Conservation (phyloP, 106 monocot genomes). For the Dendrobium huoshanense region DNA sequence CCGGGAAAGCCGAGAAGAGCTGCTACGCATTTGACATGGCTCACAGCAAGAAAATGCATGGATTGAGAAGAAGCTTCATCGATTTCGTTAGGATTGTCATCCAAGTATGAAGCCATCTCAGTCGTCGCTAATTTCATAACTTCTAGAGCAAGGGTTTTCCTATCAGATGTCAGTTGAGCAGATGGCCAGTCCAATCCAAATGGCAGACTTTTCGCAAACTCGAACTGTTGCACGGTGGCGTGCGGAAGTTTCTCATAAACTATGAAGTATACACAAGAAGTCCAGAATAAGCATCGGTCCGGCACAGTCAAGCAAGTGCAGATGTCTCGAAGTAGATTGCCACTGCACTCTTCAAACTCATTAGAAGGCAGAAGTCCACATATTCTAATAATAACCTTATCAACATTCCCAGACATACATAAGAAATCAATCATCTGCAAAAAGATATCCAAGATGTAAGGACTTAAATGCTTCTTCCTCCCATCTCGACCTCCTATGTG, state of each 20-base stretch:
- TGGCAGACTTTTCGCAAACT: slow-evolving; percentile 54
- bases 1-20: slow-evolving; percentile 41
- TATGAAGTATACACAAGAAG: slow-evolving; percentile 54
- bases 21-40: slow-evolving; percentile 55
- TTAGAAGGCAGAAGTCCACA: slow-evolving; percentile 18
- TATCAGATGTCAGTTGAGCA: slow-evolving; percentile 18
- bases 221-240: slow-evolving; percentile 41
- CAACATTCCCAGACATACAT: slow-evolving; percentile 56
- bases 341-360: slow-evolving; percentile 10
- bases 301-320: slow-evolving; percentile 38
- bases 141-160: slow-evolving; percentile 29
- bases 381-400: slow-evolving; percentile 40
- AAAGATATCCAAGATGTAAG: slow-evolving; percentile 73
- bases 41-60: slow-evolving; percentile 54
- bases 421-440: slow-evolving; percentile 86
- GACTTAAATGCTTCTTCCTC: slow-evolving; percentile 40
- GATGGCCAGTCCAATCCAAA: slow-evolving; percentile 61
- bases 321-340: slow-evolving; percentile 31
- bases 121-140: slow-evolving; percentile 39
- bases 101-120: slow-evolving; percentile 20
- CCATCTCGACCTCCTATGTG: slow-evolving; percentile 11
- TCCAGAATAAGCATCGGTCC: slow-evolving; percentile 81
- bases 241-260: slow-evolving; percentile 74
- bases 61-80: slow-evolving; percentile 23
- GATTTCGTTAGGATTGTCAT: slow-evolving; percentile 8